Percentiles rank a stretch among this genome's conserved stretches.
These are phyloP conservation scores for sunflower (Helianthus annuus) DNA, from an alignment of 129 eudicot genomes.

Conservation along the genomic window DNA sequence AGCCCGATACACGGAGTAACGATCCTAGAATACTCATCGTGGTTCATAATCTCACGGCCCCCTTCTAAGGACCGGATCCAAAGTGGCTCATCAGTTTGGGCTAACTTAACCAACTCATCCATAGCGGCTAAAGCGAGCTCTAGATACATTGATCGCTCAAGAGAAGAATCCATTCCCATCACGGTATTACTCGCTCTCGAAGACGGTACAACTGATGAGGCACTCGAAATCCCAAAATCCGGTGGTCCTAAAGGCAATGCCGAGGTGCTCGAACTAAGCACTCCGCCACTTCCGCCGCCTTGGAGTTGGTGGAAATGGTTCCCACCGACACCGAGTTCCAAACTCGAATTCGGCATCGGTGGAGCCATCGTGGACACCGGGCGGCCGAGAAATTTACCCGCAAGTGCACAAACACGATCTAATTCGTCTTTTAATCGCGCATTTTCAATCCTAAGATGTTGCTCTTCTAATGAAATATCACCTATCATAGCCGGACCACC, in stretches of 20 bases:
- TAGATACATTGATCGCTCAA: constrained; percentile 83
- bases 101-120: constrained; percentile 86
- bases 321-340: constrained; percentile 87
- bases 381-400: constrained; percentile 88
- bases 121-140: constrained; percentile 97
- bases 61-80: constrained; percentile 76
- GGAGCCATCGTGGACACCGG: constrained; percentile 70
- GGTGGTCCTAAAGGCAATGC: constrained; percentile 63
- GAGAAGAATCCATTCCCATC: constrained; percentile 61
- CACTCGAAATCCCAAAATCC: constrained; percentile 60
- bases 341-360: constrained; percentile 78
- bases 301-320: constrained; percentile 48
- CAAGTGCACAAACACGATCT: constrained; percentile 83
- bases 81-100: constrained; percentile 83
- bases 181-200: constrained; percentile 41
- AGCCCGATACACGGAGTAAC: constrained; percentile 74
- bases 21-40: constrained; percentile 62
- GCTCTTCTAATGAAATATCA: constrained; percentile 86
- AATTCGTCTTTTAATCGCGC: constrained; percentile 83
- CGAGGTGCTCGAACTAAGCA: constrained; percentile 44
- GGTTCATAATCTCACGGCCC: constrained; percentile 71
- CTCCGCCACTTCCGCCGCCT: constrained; percentile 28
- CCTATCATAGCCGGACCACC: constrained; percentile 99
- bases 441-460: constrained; percentile 88
- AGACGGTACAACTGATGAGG: constrained; percentile 53